Conservation (phyloP, 176 grass and related monocot genomes). For the Carex myosuroides region DNA sequence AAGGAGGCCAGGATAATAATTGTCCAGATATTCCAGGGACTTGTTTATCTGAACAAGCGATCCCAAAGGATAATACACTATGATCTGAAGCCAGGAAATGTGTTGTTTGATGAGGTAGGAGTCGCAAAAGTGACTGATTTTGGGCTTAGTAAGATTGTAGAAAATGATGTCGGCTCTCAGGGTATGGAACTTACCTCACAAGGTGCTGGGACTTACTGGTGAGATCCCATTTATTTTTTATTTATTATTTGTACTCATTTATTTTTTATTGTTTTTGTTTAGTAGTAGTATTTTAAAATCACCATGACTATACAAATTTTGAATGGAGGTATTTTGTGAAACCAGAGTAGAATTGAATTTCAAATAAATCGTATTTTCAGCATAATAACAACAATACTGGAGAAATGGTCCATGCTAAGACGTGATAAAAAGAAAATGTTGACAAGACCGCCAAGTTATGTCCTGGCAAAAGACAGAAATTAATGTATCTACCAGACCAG, state of each 20-base stretch:
- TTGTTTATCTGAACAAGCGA: conserved; percentile 96
- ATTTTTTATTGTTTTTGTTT: neutral
- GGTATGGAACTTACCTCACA: conserved; percentile 99
- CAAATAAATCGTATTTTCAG: neutral
- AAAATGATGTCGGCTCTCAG: conserved; percentile 98
- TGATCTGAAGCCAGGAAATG: conserved; percentile 96
- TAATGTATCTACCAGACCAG: neutral
- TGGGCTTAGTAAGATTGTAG: conserved; percentile 99
- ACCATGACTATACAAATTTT: neutral
- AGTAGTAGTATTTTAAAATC: neutral
- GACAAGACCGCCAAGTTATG: neutral
- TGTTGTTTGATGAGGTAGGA: conserved; percentile 93
- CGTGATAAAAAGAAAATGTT: neutral
- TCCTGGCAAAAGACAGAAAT: neutral
- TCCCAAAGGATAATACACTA: conserved; percentile 97
- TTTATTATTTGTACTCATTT: neutral
- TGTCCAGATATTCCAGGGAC: conserved; percentile 97
- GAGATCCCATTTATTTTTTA: conserved; percentile 25
- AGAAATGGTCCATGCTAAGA: neutral
- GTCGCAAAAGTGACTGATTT: conserved; percentile 97
- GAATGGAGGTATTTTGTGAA: neutral
- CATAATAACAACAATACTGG: neutral
- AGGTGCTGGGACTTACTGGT: conserved; percentile 99
- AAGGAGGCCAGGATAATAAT: conserved; percentile 98
- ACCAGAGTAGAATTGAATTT: neutral